phyloP scores from a whole-genome alignment of 352 stramenopile genomes.

The Phytophthora foliorum region DNA sequence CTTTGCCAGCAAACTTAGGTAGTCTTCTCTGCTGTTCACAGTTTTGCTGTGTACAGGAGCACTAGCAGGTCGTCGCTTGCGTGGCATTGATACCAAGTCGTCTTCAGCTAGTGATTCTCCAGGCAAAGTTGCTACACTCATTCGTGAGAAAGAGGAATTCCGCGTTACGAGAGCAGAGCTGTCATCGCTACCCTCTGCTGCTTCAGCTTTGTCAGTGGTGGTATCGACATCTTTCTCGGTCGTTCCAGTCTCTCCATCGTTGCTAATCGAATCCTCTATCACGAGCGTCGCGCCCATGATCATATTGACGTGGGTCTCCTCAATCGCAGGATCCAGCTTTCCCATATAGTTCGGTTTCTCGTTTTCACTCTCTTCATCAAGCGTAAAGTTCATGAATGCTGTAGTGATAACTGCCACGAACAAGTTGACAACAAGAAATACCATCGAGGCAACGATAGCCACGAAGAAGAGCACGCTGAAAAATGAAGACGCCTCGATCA shows the following conservation, averaged over 20 bases:
- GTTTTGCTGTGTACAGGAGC: slow-evolving; percentile 28
- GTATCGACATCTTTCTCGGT: neutral
- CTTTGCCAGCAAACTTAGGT: slow-evolving; percentile 41
- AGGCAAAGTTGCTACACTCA: slow-evolving; percentile 8
- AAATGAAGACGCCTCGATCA: slow-evolving; percentile 67
- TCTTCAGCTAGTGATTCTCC: slow-evolving; percentile 2
- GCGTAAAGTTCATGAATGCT: slow-evolving; percentile 85
- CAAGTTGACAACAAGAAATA: slow-evolving; percentile 86
- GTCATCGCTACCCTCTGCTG: neutral
- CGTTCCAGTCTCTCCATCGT: slow-evolving; percentile 6
- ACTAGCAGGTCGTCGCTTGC: slow-evolving; percentile 28
- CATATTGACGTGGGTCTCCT: slow-evolving; percentile 83
- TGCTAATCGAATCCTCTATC: slow-evolving; percentile 55
- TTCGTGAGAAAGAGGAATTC: slow-evolving; percentile 19
- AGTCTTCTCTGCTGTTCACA: slow-evolving; percentile 30
- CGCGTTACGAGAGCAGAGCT: slow-evolving; percentile 18
- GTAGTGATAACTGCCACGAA: slow-evolving; percentile 89
- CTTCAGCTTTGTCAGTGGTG: neutral
- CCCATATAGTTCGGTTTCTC: slow-evolving; percentile 54
- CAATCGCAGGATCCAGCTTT: slow-evolving; percentile 64
- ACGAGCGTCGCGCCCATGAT: slow-evolving; percentile 86
- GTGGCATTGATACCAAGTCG: neutral
- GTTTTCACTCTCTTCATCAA: slow-evolving; percentile 54
- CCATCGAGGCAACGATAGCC: slow-evolving; percentile 76
- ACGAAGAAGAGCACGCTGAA: slow-evolving; percentile 76